These are phyloP conservation scores for Knufia fluminis DNA, from an alignment of 2,329 filamentous ascomycete genomes.

Conservation along the genomic window DNA sequence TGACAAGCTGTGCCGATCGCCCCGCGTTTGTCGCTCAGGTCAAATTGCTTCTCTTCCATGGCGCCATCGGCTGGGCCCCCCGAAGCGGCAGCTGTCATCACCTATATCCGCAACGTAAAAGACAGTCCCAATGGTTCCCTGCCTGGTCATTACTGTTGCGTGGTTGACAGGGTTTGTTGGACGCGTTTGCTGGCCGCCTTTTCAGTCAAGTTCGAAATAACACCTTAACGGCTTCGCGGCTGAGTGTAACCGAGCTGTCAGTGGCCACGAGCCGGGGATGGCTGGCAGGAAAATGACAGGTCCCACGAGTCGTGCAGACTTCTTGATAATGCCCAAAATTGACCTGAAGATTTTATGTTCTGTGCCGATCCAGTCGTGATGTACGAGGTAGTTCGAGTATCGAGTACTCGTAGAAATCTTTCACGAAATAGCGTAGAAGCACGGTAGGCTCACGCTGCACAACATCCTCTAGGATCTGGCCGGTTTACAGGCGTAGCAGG, in stretches of 20 bases:
- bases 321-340: background rate
- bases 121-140: background rate
- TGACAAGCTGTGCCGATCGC: slow-evolving; percentile 53
- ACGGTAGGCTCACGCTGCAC: background rate
- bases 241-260: slow-evolving; percentile 2
- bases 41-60: background rate
- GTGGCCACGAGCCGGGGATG: background rate
- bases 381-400: background rate
- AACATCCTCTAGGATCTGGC: background rate
- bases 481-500: background rate
- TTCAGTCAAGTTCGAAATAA: background rate
- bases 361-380: background rate
- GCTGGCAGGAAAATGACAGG: slow-evolving; percentile 3
- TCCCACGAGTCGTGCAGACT: slow-evolving; percentile 1
- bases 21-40: slow-evolving; percentile 18
- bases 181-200: background rate
- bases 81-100: background rate
- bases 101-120: background rate
- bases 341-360: background rate
- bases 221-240: slow-evolving; percentile 1
- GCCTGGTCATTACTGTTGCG: slow-evolving; percentile 5
- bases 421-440: background rate
- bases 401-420: background rate
- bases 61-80: background rate
- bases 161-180: background rate